Conservation (phyloP, 805 yeast genomes). For the Ascoidea rubescens region DNA sequence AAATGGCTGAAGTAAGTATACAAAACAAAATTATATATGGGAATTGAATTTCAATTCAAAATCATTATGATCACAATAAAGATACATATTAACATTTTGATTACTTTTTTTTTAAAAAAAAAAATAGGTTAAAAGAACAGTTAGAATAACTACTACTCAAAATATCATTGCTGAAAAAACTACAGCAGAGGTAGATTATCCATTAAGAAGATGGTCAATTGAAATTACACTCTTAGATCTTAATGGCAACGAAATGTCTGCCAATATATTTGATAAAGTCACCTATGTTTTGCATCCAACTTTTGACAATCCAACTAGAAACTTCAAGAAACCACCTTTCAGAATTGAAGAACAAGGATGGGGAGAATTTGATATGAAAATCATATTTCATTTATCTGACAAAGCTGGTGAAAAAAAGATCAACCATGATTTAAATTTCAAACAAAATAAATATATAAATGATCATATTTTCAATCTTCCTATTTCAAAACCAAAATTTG, state of each 20-base stretch:
- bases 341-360: constrained; percentile 87
- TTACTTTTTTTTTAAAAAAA: no score
- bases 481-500: constrained; percentile 55
- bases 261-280: constrained; percentile 79
- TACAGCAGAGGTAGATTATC: constrained; percentile 79
- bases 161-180: constrained; percentile 69
- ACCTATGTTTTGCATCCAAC: constrained; percentile 93
- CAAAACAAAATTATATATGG: no score
- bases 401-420: constrained; percentile 81
- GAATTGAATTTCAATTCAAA: no score
- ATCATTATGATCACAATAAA: no score
- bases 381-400: constrained; percentile 64
- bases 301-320: constrained; percentile 76
- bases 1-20: no score
- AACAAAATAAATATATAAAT: constrained; percentile 57
- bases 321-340: constrained; percentile 74
- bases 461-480: constrained; percentile 75
- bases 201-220: constrained; percentile 90
- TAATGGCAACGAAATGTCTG: constrained; percentile 74
- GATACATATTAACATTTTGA: no score
- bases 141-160: constrained; percentile 79
- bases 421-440: constrained; percentile 81
- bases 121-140: constrained; percentile 66
- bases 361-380: constrained; percentile 93
- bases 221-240: constrained; percentile 63